Base-by-base conservation (phyloP, 2,329 filamentous ascomycete genomes). In the Aureobasidium uvarum region DNA sequence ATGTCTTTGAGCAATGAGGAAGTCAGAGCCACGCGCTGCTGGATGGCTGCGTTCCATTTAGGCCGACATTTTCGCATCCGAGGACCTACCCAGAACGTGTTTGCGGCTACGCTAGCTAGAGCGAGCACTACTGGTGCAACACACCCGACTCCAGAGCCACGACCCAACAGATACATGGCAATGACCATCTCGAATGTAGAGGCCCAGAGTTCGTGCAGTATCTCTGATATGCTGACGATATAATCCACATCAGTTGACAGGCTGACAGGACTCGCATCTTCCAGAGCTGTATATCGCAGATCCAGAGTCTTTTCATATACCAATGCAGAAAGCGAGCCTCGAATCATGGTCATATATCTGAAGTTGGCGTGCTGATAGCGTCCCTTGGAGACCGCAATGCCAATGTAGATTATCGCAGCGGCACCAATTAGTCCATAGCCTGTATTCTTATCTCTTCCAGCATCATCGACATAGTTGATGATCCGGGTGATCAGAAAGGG, bases 151-250 rank as follows among this genome's bases (percentile, higher is more conserved):
- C 56, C 56, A 25, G 28, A 36, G 1, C 18, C 25, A 2, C 14
- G 28, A 18, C 56, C 56, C 0, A 60, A n/a, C 13, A 60, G n/a
- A 23, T 60, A 60, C 56, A 60, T 62, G 7, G 58, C 66, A 25
- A 67, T 55, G n/a, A 23, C 25, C 14, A 67, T 28, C 43, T 67
- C 55, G 14, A 58, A 33, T 10, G 62, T 41, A 25, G 25, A 25
- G 25, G 31, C 66, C 66, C 66, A 67, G 1, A 66, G 38, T 36
- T 67, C 66, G 41, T 67, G 66, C 23, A 62, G 5, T 6, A 23
- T 43, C 31, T 36, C 50, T n/a, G 46, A 50, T 31, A n/a, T 45
- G 20, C 0, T 46, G 41, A 41, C 28, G 50, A 67, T 64, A 18
- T 36, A 52, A 14, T 62, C 63, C 8, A 67, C 51, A 38, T 67